Evolutionary conservation across 2,329 filamentous ascomycete species (phyloP).

Genomic region (Aspergillus viridinutans): DNA sequence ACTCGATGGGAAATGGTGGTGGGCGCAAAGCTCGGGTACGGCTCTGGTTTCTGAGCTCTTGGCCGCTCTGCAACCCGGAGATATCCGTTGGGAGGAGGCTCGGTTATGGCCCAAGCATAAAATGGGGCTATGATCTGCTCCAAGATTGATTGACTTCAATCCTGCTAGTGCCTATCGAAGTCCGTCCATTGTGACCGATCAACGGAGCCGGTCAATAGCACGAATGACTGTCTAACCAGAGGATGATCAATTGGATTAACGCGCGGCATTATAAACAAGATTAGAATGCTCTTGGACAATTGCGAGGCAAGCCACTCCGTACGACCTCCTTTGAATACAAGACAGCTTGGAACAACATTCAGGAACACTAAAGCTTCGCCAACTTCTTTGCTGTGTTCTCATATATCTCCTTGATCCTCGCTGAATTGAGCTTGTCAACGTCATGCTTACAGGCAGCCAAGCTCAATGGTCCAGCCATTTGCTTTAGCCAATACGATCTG

Average conservation of each 20-base stretch:
- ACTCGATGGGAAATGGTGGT: slow-evolving; percentile 31
- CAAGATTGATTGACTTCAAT: background rate
- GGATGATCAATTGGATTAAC: background rate
- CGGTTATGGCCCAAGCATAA: slow-evolving; percentile 29
- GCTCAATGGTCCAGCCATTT: slow-evolving; percentile 27
- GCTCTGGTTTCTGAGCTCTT: slow-evolving; percentile 27
- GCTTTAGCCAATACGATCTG: slow-evolving; percentile 30
- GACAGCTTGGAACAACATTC: background rate
- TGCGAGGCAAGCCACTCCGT: background rate
- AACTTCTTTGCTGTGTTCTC: slow-evolving; percentile 12
- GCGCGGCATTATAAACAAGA: background rate
- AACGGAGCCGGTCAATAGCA: background rate
- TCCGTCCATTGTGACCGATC: background rate
- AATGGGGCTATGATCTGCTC: slow-evolving; percentile 20
- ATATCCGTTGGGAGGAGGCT: slow-evolving; percentile 23
- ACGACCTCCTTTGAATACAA: background rate
- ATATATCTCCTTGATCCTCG: slow-evolving; percentile 20
- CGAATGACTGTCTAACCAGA: background rate
- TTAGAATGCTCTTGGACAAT: background rate
- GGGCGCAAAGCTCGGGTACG: slow-evolving; percentile 31
- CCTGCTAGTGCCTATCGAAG: background rate
- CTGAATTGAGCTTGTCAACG: slow-evolving; percentile 19
- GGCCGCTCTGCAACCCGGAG: slow-evolving; percentile 14
- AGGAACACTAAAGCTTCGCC: slow-evolving; percentile 15
- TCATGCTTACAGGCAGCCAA: slow-evolving; percentile 22